Evolutionary conservation across 2,329 filamentous ascomycete genomes (phyloP).

Genomic region (Paraphaeosphaeria minitans): DNA sequence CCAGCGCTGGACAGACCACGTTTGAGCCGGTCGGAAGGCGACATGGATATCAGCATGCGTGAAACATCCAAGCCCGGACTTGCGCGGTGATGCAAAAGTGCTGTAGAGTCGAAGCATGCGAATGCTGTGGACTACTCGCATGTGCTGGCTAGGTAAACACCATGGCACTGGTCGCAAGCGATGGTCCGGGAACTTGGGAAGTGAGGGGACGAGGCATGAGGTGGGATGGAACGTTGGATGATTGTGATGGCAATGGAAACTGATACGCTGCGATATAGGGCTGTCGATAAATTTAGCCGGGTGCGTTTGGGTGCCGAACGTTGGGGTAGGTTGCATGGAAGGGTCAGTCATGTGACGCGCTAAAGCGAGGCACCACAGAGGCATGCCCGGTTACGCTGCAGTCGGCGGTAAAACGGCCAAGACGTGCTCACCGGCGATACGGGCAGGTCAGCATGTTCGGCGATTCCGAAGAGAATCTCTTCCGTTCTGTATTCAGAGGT

Average conservation of each 20-base stretch:
- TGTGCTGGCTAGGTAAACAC: neutral
- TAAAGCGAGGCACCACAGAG: slow-evolving; percentile 8
- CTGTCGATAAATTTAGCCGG: slow-evolving; percentile 30
- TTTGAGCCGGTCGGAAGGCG: neutral
- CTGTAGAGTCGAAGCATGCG: neutral
- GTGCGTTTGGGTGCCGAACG: slow-evolving; percentile 29
- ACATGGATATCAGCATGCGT: neutral
- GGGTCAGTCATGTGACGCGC: slow-evolving; percentile 29
- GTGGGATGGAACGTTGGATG: slow-evolving; percentile 41
- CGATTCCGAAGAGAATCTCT: slow-evolving; percentile 19
- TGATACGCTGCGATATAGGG: slow-evolving; percentile 32
- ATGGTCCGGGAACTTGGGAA: slow-evolving; percentile 7
- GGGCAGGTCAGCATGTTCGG: slow-evolving; percentile 20
- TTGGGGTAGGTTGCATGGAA: slow-evolving; percentile 26
- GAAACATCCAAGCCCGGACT: neutral
- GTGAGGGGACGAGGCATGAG: slow-evolving; percentile 29
- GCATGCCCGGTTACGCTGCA: slow-evolving; percentile 22
- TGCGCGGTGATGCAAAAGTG: neutral
- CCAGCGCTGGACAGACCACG: neutral
- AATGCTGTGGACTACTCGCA: slow-evolving; percentile 4
- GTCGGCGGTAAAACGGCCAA: slow-evolving; percentile 12
- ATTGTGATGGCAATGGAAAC: slow-evolving; percentile 29
- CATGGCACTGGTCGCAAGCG: neutral
- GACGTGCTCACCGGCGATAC: slow-evolving; percentile 7
- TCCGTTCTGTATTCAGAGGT: no score